Base-by-base conservation (phyloP, 1,284 basidiomycete genomes). In the Leccinum fallax region DNA sequence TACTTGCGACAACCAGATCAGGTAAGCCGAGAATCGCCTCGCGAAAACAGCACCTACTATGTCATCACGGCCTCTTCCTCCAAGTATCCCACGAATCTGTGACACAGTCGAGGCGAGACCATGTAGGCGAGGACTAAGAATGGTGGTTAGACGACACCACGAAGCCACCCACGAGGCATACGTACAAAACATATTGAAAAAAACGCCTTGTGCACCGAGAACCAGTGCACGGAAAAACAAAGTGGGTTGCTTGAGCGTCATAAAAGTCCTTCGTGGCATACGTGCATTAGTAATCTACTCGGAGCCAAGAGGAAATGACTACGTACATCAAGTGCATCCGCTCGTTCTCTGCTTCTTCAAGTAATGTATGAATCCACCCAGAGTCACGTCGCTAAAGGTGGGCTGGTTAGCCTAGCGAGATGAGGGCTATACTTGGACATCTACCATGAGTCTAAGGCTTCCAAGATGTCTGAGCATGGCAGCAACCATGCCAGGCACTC, bases 291-390 rank as follows among this genome's bases (percentile, higher is more conserved):
- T 59, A 53, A 66, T 64, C 38, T 62, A 53, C 28, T 48, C 15
- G 11, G 30, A 48, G 28, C 32, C 13, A 58, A 30, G 36, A 15
- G 56, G 11, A 52, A 51, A 63, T 58, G 57, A 61, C 56, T 26
- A 53, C 57, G 55, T 53, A 89, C 93, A 96, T 93, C 46, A 96
- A 81, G 76, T 96, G 94, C 93, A 95, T 95, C 57, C 95, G 82
- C 77, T 98, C 95, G 72, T 98, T 98, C 74, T 98, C 95, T 7
- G 95, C 95, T 78, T 98, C 95, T 74, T 95, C 92, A 28, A 97
- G 80, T 46, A 94, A 83, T 4, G 93, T 95, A 68, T 86, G 85
- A 65, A 86, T 86, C 93, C 94, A 97, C 58, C 94, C 94, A 60
- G 88, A 89, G 75, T 97, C 95, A 55, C 95, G 86, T 67, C 87